Percentiles rank a stretch among this genome's conserved stretches.
phyloP scores from a whole-genome alignment of 2,329 filamentous ascomycete species.

The Colletotrichum sp. region DNA sequence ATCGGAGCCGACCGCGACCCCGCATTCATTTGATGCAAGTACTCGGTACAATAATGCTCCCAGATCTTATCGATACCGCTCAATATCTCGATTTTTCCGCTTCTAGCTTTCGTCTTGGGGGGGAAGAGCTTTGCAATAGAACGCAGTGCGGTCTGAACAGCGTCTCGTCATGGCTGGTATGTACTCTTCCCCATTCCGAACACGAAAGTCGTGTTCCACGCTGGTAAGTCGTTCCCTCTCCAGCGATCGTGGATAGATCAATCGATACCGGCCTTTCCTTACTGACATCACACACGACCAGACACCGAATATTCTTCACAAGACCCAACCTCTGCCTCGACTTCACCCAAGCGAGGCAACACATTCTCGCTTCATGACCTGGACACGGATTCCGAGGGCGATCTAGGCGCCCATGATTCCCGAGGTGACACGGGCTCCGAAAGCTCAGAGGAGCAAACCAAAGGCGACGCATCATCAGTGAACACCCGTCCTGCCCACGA shows the following conservation, averaged over 20 bases:
- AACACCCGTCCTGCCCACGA: not conserved
- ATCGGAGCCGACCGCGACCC: slow-evolving; percentile 10
- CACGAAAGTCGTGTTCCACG: not conserved
- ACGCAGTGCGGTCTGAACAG: not conserved
- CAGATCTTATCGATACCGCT: not conserved
- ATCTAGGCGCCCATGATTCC: not conserved
- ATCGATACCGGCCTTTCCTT: not conserved
- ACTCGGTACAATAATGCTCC: not conserved
- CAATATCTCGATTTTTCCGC: not conserved
- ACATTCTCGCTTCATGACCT: slow-evolving; percentile 6
- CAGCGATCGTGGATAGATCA: not conserved
- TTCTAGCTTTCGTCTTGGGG: not conserved
- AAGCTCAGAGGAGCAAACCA: not conserved
- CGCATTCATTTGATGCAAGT: not conserved
- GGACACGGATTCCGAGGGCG: slow-evolving; percentile 20
- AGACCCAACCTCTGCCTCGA: slow-evolving; percentile 20
- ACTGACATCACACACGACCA: not conserved
- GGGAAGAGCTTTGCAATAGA: slow-evolving; percentile 3
- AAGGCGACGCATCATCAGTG: not conserved
- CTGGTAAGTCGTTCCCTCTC: slow-evolving; percentile 15
- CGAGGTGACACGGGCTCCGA: slow-evolving; percentile 18
- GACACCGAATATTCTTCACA: not conserved
- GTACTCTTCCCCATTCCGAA: slow-evolving; percentile 1
- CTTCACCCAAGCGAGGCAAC: slow-evolving; percentile 17
- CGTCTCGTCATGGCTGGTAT: slow-evolving; percentile 22